Evolutionary conservation across 768 basidiomycete species (phyloP).

Genomic region (Ramaria rubella): DNA sequence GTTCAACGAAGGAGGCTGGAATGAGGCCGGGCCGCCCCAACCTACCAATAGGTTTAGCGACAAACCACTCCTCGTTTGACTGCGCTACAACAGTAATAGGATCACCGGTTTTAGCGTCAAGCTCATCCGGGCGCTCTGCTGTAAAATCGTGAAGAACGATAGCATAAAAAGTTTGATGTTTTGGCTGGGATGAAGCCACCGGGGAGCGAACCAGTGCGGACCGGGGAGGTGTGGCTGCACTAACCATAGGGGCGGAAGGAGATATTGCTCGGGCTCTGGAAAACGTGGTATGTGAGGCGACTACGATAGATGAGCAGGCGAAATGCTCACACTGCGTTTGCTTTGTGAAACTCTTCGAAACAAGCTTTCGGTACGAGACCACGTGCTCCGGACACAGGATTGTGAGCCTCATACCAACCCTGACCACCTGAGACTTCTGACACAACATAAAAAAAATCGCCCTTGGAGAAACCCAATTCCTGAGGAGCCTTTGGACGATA

Average conservation of each 20-base stretch:
- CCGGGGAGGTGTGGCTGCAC: constrained; percentile 23
- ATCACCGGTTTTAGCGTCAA: constrained; percentile 91
- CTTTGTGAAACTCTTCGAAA: constrained; percentile 90
- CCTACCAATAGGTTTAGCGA: constrained; percentile 94
- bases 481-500: constrained; percentile 70
- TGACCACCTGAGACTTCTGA: constrained; percentile 54
- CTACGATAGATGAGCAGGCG: not conserved
- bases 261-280: constrained; percentile 7
- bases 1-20: constrained; percentile 94
- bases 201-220: constrained; percentile 14
- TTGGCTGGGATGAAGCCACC: constrained; percentile 26
- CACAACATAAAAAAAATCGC: constrained; percentile 97
- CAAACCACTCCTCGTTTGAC: constrained; percentile 99
- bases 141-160: constrained; percentile 92
- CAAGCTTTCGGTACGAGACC: constrained; percentile 81
- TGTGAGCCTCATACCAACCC: constrained; percentile 89
- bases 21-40: constrained; percentile 95
- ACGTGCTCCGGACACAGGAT: constrained; percentile 84
- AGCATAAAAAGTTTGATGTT: constrained; percentile 77
- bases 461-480: constrained; percentile 84
- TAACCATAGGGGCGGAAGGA: not conserved
- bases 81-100: constrained; percentile 96
- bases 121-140: constrained; percentile 94
- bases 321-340: constrained; percentile 48
- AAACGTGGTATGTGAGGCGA: not conserved